Evolutionary conservation across 108 stramenopile species (phyloP), one percentile per base, ranked within the genome.

Genomic region (Conticribra weissflogii): DNA sequence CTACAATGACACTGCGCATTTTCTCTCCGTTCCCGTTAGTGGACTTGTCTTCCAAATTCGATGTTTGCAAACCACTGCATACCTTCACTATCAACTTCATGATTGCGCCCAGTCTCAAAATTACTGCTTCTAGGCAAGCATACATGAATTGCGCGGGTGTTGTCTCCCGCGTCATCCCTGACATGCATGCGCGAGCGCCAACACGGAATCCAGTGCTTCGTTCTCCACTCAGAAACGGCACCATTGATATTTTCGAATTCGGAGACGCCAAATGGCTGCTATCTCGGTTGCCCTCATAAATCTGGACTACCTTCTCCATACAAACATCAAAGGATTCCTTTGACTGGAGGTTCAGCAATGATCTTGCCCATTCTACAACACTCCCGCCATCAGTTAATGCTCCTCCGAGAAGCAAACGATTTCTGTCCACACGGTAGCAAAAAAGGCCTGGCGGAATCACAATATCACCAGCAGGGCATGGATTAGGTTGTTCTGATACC

Each of bases 381-480:
- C 87, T 88, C 3, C 93, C 93, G 1, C 93, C 93, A 72, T 94
- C 93, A 2, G 90, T 90, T 58, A 94, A 56, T 2, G 93, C 93
- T 17, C 93, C 93, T 15, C 93, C 93, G 22, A 94, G 45, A 19
- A 94, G 58, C 24, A 89, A 31, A 58, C 80, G 82, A 46, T 78
- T 33, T 17, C 66, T 68, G 63, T 91, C 81, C 2, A 94, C 76
- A 19, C 93, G 84, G 71, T 94, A 94, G 45, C 88, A 90, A 68
- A 89, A 94, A 0, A 94, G 76, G 19, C 93, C 93, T 16, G 63
- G 45, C 5, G 85, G 85, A 59, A 87, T 32, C 2, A 14, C 23
- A 3, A 78, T 65, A 46, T 41, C 50, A 3, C 23, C 45, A n/a
- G 25, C 53, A 5, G 24, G 3, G 54, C 24, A 67, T 57, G 60